Evolutionary conservation across 208 protist genomes (phyloP), one percentile per base, ranked within the genome.

Genomic region (Wallacemonas collosoma): DNA sequence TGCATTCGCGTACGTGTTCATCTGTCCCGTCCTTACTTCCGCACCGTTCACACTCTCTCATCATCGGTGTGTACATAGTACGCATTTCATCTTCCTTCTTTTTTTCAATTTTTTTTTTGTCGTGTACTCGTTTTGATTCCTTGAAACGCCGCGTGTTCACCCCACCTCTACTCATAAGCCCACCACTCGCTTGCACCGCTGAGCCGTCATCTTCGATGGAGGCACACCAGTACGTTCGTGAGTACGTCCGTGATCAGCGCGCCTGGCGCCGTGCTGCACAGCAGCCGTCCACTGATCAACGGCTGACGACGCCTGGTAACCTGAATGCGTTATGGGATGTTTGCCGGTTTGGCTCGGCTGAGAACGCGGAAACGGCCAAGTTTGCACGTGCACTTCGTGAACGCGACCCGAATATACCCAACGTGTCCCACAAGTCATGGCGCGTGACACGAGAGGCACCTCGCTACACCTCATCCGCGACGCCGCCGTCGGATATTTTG

Each of bases 181-280:
- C 8, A 1, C 48, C 48, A n/a, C 14, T 53, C 11, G 14, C 48
- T 53, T 9, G 11, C 48, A n/a, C 11, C 48, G 48, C 8, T 53
- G 14, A 53, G 8, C 48, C 14, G 48, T 53, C 14, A 9, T 53
- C 26, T 26, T 26, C 26, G 45, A 54, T 43, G 45, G 45, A 62
- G 11, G 44, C 40, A 3, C 44, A 73, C 40, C 56, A 64, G 15
- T 53, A 73, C 40, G 1, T 54, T 3, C 36, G 57, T 57, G 83
- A 85, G 1, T 77, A 86, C 58, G 45, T 91, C 38, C 78, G 83
- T 15, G 87, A 91, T 73, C 72, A 73, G 45, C 71, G 77, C 9
- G 68, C 84, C 17, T 88, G 81, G 87, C 54, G 77, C 41, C 72
- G 87, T 41, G 87, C 87, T 43, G 71, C 81, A n/a, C 74, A 50